Percentiles rank a stretch among this genome's conserved stretches.
Evolutionary conservation across 352 stramenopile species (phyloP).

Genomic region (Globisporangium spiculum): DNA sequence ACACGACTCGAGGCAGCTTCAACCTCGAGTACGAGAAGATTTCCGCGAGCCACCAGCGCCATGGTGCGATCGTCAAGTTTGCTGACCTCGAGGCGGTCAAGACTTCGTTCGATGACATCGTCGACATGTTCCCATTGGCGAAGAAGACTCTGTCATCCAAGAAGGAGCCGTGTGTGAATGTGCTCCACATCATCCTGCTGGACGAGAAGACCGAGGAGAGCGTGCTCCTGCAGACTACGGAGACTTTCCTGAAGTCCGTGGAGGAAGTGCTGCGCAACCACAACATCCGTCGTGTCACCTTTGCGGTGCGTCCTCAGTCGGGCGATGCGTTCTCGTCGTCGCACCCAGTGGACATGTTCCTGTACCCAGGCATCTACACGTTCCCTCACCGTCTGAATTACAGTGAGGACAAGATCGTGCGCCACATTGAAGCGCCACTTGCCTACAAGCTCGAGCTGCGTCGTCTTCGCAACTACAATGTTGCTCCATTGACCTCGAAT

Average conservation of each 20-base stretch:
- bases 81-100: slow-evolving; percentile 80
- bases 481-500: slow-evolving; percentile 90
- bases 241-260: slow-evolving; percentile 66
- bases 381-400: slow-evolving; percentile 89
- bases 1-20: slow-evolving; percentile 34
- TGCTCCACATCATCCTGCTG: slow-evolving; percentile 80
- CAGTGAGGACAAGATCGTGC: slow-evolving; percentile 97
- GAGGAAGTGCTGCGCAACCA: slow-evolving; percentile 52
- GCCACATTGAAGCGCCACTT: slow-evolving; percentile 97
- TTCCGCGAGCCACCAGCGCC: slow-evolving; percentile 60
- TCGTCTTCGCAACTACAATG: slow-evolving; percentile 97
- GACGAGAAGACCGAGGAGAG: slow-evolving; percentile 64
- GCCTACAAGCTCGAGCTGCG: slow-evolving; percentile 98
- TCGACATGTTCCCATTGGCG: slow-evolving; percentile 66
- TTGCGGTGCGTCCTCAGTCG: slow-evolving; percentile 71
- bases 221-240: slow-evolving; percentile 47
- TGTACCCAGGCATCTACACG: slow-evolving; percentile 89
- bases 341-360: slow-evolving; percentile 52
- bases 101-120: slow-evolving; percentile 59
- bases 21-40: slow-evolving; percentile 76
- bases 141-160: slow-evolving; percentile 67
- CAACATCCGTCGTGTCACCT: slow-evolving; percentile 89
- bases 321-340: slow-evolving; percentile 29
- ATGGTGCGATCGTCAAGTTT: slow-evolving; percentile 88
- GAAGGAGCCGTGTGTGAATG: slow-evolving; percentile 72